Conservation (phyloP, 345 rosid genomes). For the Firmiana major region DNA sequence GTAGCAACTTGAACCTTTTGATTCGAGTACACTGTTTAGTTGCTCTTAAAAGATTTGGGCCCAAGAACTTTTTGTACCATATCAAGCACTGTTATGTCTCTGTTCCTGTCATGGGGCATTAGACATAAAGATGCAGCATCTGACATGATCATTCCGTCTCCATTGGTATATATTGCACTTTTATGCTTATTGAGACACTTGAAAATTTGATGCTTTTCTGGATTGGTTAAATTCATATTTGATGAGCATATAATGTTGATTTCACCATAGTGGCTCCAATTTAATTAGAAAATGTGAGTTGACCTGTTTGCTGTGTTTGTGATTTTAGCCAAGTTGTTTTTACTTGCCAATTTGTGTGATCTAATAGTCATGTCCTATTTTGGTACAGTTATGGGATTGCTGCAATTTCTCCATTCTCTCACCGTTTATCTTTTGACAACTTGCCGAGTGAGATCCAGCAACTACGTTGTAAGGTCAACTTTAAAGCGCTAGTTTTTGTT, state of each 20-base stretch:
- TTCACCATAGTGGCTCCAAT: not conserved
- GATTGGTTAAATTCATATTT: not conserved
- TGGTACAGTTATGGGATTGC: conserved; percentile 78
- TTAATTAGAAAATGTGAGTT: not conserved
- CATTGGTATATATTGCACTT: not conserved
- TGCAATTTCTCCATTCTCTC: conserved; percentile 95
- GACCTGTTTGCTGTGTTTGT: not conserved
- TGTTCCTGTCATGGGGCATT: not conserved
- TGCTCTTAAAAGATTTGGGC: not conserved
- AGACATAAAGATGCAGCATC: not conserved
- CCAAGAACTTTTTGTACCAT: not conserved
- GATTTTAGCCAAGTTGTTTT: not conserved
- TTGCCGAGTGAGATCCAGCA: conserved; percentile 69
- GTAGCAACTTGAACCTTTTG: conserved; percentile 11
- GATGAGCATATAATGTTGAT: not conserved
- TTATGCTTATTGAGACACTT: not conserved
- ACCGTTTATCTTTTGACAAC: conserved; percentile 83
- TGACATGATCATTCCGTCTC: not conserved
- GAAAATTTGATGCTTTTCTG: not conserved
- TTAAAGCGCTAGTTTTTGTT: conserved; percentile 78
- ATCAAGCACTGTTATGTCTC: not conserved
- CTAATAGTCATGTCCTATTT: conserved; percentile 1
- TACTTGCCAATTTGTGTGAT: conserved; percentile 4
- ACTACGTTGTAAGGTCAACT: conserved; percentile 89
- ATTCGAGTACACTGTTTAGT: not conserved